Evolutionary conservation across 208 protist species (phyloP).

Genomic region (Blastocrithidia nonstop): DNA sequence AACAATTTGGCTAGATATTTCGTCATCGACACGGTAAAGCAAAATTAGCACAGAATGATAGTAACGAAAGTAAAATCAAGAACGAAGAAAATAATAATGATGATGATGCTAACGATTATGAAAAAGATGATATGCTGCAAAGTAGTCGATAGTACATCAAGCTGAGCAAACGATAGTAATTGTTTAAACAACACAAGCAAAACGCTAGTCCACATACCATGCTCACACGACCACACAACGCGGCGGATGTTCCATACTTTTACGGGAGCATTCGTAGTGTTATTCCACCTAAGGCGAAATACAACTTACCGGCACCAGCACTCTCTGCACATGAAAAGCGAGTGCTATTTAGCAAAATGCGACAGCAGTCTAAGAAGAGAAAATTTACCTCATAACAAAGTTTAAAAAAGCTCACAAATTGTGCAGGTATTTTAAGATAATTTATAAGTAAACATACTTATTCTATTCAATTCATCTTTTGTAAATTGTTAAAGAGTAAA

Average conservation of each 20-base stretch:
- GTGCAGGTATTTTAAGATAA: not conserved
- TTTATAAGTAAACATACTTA: no score
- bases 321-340: constrained; percentile 23
- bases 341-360: constrained; percentile 8
- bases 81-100: not conserved
- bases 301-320: constrained; percentile 42
- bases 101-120: not conserved
- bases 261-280: constrained; percentile 34
- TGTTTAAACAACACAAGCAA: no score
- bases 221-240: constrained; percentile 14
- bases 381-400: not conserved
- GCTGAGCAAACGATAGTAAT: not conserved
- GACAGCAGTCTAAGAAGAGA: not conserved
- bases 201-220: no score
- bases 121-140: not conserved
- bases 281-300: constrained; percentile 43
- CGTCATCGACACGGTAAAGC: no score
- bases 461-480: no score
- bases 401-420: not conserved
- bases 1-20: no score
- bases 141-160: not conserved
- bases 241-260: constrained; percentile 64
- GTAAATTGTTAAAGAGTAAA: no score
- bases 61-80: not conserved
- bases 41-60: not conserved